Percentiles rank a stretch among this genome's conserved stretches.
phyloP scores from a whole-genome alignment of 2,329 filamentous ascomycete genomes.

The Fusarium miscanthi region DNA sequence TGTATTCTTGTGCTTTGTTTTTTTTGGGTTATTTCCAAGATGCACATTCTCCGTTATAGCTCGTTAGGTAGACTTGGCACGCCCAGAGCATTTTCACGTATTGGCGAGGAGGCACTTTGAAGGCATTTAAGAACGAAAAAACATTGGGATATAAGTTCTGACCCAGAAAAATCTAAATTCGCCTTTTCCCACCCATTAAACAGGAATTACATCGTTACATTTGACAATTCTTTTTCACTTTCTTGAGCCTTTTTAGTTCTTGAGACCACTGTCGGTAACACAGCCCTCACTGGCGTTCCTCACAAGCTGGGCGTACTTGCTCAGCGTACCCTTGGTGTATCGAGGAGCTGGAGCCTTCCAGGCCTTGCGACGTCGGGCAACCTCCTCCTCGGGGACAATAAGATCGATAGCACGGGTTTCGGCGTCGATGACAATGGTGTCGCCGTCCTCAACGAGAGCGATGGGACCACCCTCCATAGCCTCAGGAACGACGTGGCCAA shows the following conservation, averaged over 20 bases:
- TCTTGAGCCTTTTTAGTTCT: slow-evolving; percentile 25
- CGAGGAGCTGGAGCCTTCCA: slow-evolving; percentile 72
- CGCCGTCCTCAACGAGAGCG: slow-evolving; percentile 82
- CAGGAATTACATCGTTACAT: slow-evolving; percentile 39
- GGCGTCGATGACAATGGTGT: slow-evolving; percentile 84
- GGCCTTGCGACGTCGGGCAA: slow-evolving; percentile 64
- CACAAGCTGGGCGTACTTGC: slow-evolving; percentile 74
- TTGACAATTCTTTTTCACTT: slow-evolving; percentile 14
- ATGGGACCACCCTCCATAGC: slow-evolving; percentile 88
- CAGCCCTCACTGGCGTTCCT: slow-evolving; percentile 70
- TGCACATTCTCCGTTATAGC: slow-evolving; percentile 3
- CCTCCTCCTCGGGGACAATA: slow-evolving; percentile 73
- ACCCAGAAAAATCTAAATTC: slow-evolving; percentile 41
- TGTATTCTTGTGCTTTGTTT: neutral
- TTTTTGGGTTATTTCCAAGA: neutral
- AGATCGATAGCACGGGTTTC: slow-evolving; percentile 77
- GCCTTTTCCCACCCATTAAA: slow-evolving; percentile 45
- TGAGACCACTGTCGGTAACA: slow-evolving; percentile 61
- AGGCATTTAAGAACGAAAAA: slow-evolving; percentile 10
- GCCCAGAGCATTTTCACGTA: slow-evolving; percentile 3
- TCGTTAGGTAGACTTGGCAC: slow-evolving; percentile 20
- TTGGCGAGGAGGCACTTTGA: neutral
- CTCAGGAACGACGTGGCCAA: slow-evolving; percentile 89
- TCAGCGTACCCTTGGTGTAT: slow-evolving; percentile 72
- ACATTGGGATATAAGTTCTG: slow-evolving; percentile 31